Conservation (phyloP, 768 basidiomycete genomes). For the Suillus discolor region DNA sequence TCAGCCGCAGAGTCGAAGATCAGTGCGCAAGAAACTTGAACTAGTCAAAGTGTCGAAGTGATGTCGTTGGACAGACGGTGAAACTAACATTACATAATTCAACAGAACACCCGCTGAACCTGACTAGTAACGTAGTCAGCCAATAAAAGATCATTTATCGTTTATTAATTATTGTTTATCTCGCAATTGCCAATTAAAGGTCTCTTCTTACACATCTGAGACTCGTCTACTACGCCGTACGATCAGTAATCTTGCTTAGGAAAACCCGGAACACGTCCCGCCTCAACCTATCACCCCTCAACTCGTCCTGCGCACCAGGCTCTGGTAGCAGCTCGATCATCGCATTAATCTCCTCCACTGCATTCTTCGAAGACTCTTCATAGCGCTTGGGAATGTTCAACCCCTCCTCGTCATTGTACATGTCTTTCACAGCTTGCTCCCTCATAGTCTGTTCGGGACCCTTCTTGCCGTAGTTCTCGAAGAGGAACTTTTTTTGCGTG, state of each 20-base stretch:
- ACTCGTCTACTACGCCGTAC: conserved; percentile 34
- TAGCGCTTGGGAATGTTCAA: conserved; percentile 54
- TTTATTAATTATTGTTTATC: too few species aligned
- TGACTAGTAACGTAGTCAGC: too few species aligned
- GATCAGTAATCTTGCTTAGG: conserved; percentile 73
- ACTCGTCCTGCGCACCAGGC: conserved; percentile 38
- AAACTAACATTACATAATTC: too few species aligned
- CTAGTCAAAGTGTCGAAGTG: too few species aligned
- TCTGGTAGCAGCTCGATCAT: conserved; percentile 80
- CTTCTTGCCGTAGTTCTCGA: conserved; percentile 68
- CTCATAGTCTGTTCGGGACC: conserved; percentile 39
- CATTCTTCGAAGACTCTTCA: conserved; percentile 67
- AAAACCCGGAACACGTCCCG: conserved; percentile 82
- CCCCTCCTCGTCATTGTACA: conserved; percentile 68
- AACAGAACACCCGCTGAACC: too few species aligned
- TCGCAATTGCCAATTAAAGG: neutral
- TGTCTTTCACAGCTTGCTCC: conserved; percentile 59
- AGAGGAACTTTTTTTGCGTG: conserved; percentile 58
- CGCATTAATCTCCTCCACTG: conserved; percentile 43
- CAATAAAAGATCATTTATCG: too few species aligned
- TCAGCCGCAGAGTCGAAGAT: too few species aligned
- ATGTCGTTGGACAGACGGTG: too few species aligned
- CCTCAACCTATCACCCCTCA: conserved; percentile 49
- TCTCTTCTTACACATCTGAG: neutral
- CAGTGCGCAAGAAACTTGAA: too few species aligned